Percentiles rank a stretch among this genome's conserved stretches.
Conservation (phyloP, 2,329 filamentous ascomycete genomes). For the Xylariaceae sp. region DNA sequence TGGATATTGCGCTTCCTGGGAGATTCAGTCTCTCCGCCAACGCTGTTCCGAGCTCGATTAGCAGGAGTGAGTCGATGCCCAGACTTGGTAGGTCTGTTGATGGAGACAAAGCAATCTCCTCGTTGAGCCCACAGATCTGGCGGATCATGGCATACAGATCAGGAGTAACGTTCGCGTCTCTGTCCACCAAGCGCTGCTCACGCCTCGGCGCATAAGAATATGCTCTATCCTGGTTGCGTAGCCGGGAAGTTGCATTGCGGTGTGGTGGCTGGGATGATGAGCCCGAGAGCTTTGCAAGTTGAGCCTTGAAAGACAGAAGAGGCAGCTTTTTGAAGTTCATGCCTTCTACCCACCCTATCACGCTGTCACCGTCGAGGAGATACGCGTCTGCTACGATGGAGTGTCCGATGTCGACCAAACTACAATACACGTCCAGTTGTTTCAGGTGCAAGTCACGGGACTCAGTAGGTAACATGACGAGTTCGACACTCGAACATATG, state of each 20-base stretch:
- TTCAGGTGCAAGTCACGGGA: constrained; percentile 8
- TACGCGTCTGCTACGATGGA: constrained; percentile 24
- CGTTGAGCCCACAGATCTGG: constrained; percentile 48
- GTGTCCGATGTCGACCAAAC: constrained; percentile 20
- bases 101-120: constrained; percentile 31
- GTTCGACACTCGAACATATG: constrained; percentile 24
- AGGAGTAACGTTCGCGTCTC: background rate
- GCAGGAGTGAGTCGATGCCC: background rate
- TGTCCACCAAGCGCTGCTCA: no score
- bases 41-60: background rate
- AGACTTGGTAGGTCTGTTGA: background rate
- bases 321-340: constrained; percentile 27
- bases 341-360: constrained; percentile 21
- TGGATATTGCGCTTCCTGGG: background rate
- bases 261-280: background rate
- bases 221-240: no score
- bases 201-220: no score
- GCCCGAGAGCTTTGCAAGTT: constrained; percentile 5
- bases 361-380: constrained; percentile 16
- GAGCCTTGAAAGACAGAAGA: constrained; percentile 28
- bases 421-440: constrained; percentile 23
- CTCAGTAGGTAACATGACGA: constrained; percentile 13
- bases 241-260: no score
- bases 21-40: background rate
- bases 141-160: constrained; percentile 27